These are phyloP conservation scores for Lathyrus oleraceus DNA, from an alignment of 306 rosid species.

Conservation along the genomic window DNA sequence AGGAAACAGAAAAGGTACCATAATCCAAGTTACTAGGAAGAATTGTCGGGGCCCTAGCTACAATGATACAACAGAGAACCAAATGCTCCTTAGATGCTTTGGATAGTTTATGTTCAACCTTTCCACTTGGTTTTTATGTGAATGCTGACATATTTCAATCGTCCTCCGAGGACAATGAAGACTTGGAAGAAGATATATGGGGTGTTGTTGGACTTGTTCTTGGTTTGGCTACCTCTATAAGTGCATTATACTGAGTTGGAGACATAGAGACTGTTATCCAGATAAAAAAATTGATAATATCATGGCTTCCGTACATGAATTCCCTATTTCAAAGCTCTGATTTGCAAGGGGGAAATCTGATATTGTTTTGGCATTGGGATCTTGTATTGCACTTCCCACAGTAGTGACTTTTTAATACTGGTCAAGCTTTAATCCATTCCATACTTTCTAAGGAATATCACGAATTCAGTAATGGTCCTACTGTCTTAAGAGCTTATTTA, in stretches of 20 bases:
- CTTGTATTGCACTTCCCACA: constrained; percentile 86
- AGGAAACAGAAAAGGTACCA: constrained; percentile 48
- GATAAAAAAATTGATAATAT: constrained; percentile 65
- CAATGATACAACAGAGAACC: constrained; percentile 54
- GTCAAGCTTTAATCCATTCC: too few species aligned
- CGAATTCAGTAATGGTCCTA: too few species aligned
- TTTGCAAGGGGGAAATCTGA: constrained; percentile 43
- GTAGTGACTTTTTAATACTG: too few species aligned
- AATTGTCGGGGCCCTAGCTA: constrained; percentile 59
- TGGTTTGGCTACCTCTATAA: constrained; percentile 72
- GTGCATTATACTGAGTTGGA: constrained; percentile 77
- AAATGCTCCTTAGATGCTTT: constrained; percentile 54
- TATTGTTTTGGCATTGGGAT: constrained; percentile 70
- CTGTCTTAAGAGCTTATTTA: too few species aligned
- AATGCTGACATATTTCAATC: constrained; percentile 42
- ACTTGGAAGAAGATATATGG: constrained; percentile 85
- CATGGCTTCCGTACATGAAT: constrained; percentile 73
- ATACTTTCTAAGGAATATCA: too few species aligned
- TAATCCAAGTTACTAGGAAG: constrained; percentile 67
- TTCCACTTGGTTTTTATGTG: constrained; percentile 47
- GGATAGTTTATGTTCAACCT: constrained; percentile 59
- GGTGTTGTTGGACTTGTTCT: constrained; percentile 93
- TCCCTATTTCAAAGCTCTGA: constrained; percentile 42
- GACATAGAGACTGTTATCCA: constrained; percentile 64
- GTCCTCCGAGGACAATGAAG: constrained; percentile 47